Percentiles rank a stretch among this genome's conserved stretches.
These are phyloP conservation scores for Xylariales sp. DNA, from an alignment of 2,329 filamentous ascomycete genomes.

Conservation along the genomic window DNA sequence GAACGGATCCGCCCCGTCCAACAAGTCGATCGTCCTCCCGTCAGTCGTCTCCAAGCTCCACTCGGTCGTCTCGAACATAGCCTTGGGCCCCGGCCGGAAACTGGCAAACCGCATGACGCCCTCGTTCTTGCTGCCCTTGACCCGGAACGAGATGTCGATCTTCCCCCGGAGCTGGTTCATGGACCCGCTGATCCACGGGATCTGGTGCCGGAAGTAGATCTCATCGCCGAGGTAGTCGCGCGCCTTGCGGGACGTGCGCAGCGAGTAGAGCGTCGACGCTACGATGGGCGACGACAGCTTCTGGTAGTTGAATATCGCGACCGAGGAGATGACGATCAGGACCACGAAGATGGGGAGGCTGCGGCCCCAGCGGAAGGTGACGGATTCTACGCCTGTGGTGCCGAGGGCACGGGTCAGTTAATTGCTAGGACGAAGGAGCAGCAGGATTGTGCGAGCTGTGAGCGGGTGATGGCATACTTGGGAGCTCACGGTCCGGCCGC, in stretches of 20 bases:
- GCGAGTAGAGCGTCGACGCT: constrained; percentile 83
- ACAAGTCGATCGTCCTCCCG: constrained; percentile 61
- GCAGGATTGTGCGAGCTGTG: no score
- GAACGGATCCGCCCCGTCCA: constrained; percentile 67
- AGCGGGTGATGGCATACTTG: constrained; percentile 52
- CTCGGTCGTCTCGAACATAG: constrained; percentile 78
- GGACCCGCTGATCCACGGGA: constrained; percentile 79
- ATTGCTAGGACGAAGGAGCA: no score
- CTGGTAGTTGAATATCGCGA: constrained; percentile 99
- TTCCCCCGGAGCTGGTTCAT: constrained; percentile 91
- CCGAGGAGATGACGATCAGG: constrained; percentile 63
- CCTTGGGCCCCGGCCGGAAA: constrained; percentile 55
- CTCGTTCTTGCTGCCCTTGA: constrained; percentile 68
- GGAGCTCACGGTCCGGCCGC: constrained; percentile 61
- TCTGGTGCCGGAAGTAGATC: constrained; percentile 73
- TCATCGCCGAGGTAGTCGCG: constrained; percentile 79
- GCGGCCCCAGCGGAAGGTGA: constrained; percentile 60
- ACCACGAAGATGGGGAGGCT: constrained; percentile 78
- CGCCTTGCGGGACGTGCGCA: constrained; percentile 73
- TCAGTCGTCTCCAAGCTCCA: constrained; percentile 76
- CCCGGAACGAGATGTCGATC: constrained; percentile 82
- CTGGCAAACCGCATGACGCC: constrained; percentile 80
- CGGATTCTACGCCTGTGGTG: constrained; percentile 37
- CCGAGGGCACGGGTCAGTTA: no score
- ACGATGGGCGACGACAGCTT: constrained; percentile 85